phyloP scores from a whole-genome alignment of 108 stramenopile genomes.

The Stephanodiscus minutulus region DNA sequence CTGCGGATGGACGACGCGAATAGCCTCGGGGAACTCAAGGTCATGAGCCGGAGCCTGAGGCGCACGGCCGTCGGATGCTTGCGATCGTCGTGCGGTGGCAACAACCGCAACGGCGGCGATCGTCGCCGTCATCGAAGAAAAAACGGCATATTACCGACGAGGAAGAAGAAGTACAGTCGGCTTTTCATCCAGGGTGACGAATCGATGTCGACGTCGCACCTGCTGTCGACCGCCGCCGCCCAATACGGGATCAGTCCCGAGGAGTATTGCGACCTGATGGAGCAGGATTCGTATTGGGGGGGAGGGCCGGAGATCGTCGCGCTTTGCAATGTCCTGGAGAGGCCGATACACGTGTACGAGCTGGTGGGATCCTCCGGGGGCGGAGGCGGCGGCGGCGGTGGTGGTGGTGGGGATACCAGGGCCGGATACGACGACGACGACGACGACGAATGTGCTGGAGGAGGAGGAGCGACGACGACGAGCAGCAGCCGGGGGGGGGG shows the following conservation, averaged over 20 bases:
- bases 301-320: constrained; percentile 98
- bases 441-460: background rate
- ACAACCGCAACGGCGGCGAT: constrained; percentile 7
- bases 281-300: constrained; percentile 92
- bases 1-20: constrained; percentile 43
- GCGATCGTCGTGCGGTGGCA: too few species aligned
- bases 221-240: constrained; percentile 78
- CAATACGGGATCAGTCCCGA: constrained; percentile 78
- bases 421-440: too few species aligned
- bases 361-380: constrained; percentile 21
- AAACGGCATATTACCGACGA: too few species aligned
- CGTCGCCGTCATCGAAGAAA: too few species aligned
- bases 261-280: constrained; percentile 89
- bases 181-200: constrained; percentile 89
- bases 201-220: constrained; percentile 67
- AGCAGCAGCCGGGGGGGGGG: background rate
- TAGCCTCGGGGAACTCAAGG: constrained; percentile 22
- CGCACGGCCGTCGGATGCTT: constrained; percentile 44
- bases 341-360: constrained; percentile 96
- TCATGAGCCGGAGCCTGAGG: constrained; percentile 27
- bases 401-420: background rate
- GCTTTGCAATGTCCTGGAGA: constrained; percentile 84
- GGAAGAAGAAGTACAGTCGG: background rate
- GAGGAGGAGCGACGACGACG: too few species aligned
- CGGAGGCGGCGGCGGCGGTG: background rate